A percentile compares a stretch with the other conserved stretches of the same genome.
These are phyloP conservation scores for Alloascoidea hylecoeti DNA, from an alignment of 805 yeast species.

Conservation along the genomic window DNA sequence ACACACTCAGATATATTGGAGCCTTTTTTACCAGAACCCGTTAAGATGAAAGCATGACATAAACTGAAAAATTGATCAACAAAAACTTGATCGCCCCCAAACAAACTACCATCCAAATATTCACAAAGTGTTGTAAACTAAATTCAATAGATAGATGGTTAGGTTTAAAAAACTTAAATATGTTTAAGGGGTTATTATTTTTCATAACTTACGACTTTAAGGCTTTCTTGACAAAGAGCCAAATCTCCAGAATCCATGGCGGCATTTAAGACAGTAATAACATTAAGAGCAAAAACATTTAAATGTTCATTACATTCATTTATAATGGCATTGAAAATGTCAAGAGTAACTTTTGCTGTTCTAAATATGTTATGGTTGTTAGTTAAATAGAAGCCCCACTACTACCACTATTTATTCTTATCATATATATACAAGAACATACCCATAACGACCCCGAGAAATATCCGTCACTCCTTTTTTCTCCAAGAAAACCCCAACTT, in stretches of 20 bases:
- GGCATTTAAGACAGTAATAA: constrained; percentile 41
- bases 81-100: constrained; percentile 51
- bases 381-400: no score
- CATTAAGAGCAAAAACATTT: constrained; percentile 64
- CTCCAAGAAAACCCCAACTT: constrained; percentile 60
- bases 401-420: no score
- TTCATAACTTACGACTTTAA: constrained; percentile 10
- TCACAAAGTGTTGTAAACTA: constrained; percentile 23
- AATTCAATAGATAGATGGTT: no score
- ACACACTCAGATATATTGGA: not conserved
- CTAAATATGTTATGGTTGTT: constrained; percentile 2
- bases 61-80: constrained; percentile 25
- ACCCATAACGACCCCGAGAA: constrained; percentile 48
- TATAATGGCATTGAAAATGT: constrained; percentile 53
- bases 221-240: constrained; percentile 38
- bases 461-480: constrained; percentile 50
- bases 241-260: constrained; percentile 46
- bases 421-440: constrained; percentile 2
- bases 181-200: no score
- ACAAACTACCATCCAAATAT: constrained; percentile 45
- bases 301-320: constrained; percentile 71
- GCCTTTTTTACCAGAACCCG: not conserved
- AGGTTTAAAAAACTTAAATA: no score
- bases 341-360: constrained; percentile 70
- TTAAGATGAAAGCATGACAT: not conserved